Evolutionary conservation across 192 early-diverging fungal genomes (phyloP).

Genomic region (Gonapodya sp.): DNA sequence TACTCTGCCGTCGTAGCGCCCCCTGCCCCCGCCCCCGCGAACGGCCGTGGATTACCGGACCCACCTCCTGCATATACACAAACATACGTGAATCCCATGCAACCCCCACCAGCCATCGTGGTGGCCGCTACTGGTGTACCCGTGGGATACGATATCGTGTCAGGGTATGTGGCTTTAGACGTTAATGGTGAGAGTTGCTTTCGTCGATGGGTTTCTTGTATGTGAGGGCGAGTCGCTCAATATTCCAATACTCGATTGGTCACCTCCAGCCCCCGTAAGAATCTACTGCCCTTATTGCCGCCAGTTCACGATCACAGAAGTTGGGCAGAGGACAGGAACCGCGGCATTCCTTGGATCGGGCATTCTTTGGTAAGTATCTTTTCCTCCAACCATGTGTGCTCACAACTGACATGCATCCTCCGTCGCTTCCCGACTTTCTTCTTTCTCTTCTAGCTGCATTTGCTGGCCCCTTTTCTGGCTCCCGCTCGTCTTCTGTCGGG

Average conservation of each 20-base stretch:
- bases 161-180: not conserved
- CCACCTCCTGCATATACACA: not conserved
- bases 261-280: not conserved
- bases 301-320: not conserved
- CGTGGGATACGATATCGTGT: not conserved
- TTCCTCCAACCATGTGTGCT: not conserved
- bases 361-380: not conserved
- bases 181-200: not conserved
- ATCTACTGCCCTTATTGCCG: not conserved
- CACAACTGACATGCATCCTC: not conserved
- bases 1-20: not conserved
- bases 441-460: not conserved
- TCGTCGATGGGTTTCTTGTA: not conserved
- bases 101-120: not conserved
- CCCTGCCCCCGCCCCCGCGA: not conserved
- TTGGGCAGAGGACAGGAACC: not conserved
- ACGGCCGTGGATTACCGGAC: not conserved
- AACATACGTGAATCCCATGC: not conserved
- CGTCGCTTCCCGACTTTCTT: not conserved
- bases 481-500: not conserved
- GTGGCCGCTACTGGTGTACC: not conserved
- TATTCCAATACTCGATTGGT: no score
- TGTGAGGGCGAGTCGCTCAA: no score
- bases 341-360: not conserved
- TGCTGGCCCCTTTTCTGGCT: not conserved